Evolutionary conservation across 75 land plant genomes (phyloP).

Genomic region (Pinus taeda): DNA sequence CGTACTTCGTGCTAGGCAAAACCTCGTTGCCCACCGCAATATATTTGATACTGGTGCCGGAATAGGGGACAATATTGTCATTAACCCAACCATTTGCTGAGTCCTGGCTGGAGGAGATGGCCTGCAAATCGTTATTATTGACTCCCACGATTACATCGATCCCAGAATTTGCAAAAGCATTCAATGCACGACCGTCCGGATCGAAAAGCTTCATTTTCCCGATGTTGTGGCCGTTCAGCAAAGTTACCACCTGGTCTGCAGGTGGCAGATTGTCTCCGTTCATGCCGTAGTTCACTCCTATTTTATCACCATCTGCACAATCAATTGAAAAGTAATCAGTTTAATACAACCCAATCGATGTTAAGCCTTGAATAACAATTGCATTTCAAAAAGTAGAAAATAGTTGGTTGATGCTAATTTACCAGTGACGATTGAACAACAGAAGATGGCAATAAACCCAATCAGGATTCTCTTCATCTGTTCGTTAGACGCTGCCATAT

Average conservation of each 20-base stretch:
- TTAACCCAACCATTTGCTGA: constrained; percentile 3
- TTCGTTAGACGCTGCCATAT: too few relatives aligned
- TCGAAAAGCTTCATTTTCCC: constrained; percentile 20
- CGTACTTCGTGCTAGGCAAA: not conserved
- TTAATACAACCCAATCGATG: too few relatives aligned
- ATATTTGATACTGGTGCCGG: constrained; percentile 4
- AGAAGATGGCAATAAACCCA: too few relatives aligned
- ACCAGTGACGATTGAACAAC: too few relatives aligned
- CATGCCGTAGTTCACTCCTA: not conserved
- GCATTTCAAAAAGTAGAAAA: too few relatives aligned
- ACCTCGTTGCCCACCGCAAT: constrained; percentile 5
- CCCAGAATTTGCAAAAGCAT: constrained; percentile 9
- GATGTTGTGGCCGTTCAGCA: constrained; percentile 6
- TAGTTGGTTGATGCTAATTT: too few relatives aligned
- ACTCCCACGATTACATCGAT: constrained; percentile 20
- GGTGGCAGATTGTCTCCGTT: constrained; percentile 20
- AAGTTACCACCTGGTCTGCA: constrained; percentile 10
- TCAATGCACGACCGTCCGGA: constrained; percentile 13
- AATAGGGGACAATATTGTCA: not conserved
- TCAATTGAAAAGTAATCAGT: too few relatives aligned
- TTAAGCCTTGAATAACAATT: too few relatives aligned
- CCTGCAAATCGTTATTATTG: not conserved
- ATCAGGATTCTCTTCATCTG: too few relatives aligned
- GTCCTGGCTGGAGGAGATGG: not conserved
- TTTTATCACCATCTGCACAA: not conserved